Conservation (phyloP, 768 basidiomycete genomes). For the Leccinum fibrillosum region DNA sequence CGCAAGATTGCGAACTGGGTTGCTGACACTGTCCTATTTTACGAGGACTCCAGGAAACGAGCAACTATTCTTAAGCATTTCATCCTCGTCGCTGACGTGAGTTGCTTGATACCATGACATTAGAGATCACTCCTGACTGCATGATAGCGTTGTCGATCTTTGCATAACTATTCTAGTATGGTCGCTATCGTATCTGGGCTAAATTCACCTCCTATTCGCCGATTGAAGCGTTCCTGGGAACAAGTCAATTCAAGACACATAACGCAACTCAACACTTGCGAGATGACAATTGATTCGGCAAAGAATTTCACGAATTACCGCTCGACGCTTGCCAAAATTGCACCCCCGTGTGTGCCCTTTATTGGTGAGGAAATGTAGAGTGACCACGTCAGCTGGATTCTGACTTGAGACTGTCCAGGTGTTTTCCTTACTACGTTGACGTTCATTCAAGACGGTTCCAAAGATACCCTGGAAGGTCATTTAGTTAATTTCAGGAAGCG, state of each 20-base stretch:
- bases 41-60: constrained; percentile 81
- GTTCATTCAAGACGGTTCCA: constrained; percentile 97
- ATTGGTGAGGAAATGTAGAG: constrained; percentile 57
- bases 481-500: constrained; percentile 96
- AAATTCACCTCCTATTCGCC: constrained; percentile 89
- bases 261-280: constrained; percentile 72
- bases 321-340: constrained; percentile 73
- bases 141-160: constrained; percentile 75
- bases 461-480: constrained; percentile 72
- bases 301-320: constrained; percentile 95
- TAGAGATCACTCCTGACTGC: background rate
- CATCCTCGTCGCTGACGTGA: constrained; percentile 86
- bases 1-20: constrained; percentile 90
- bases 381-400: background rate
- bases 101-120: constrained; percentile 26
- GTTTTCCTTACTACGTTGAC: constrained; percentile 94
- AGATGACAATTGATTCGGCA: constrained; percentile 87
- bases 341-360: constrained; percentile 95
- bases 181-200: constrained; percentile 93
- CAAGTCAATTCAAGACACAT: constrained; percentile 74
- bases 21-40: constrained; percentile 73
- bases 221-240: constrained; percentile 93
- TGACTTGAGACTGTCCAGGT: constrained; percentile 45
- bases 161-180: constrained; percentile 98
- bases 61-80: constrained; percentile 84